A percentile compares a stretch with the other conserved stretches of the same genome.
These are phyloP conservation scores for Apiospora hydei DNA, from an alignment of 2,329 filamentous ascomycete genomes.

Conservation along the genomic window DNA sequence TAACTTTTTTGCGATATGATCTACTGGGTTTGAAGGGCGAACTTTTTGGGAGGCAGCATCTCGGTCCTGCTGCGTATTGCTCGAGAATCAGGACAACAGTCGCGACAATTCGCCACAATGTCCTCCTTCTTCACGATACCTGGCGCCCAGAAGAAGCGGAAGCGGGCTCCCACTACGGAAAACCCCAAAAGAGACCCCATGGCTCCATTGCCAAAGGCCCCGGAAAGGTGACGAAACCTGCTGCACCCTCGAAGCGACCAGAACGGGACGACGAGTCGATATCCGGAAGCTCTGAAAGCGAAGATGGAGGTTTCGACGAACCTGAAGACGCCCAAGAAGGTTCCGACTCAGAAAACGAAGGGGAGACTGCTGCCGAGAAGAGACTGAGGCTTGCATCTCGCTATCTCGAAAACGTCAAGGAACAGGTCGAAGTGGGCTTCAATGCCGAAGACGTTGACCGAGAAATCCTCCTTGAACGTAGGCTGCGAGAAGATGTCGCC, in stretches of 20 bases:
- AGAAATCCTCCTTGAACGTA: slow-evolving; percentile 86
- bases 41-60: slow-evolving; percentile 24
- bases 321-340: slow-evolving; percentile 55
- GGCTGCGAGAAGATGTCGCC: slow-evolving; percentile 86
- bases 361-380: slow-evolving; percentile 89
- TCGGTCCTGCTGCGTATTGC: slow-evolving; percentile 21
- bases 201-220: slow-evolving; percentile 34
- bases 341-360: slow-evolving; percentile 74
- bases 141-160: slow-evolving; percentile 88
- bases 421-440: slow-evolving; percentile 81
- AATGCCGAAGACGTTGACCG: slow-evolving; percentile 93
- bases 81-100: slow-evolving; percentile 28
- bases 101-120: slow-evolving; percentile 60
- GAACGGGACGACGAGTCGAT: slow-evolving; percentile 78
- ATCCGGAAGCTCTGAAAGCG: slow-evolving; percentile 81
- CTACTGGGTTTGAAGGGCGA: slow-evolving; percentile 29
- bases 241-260: slow-evolving; percentile 53
- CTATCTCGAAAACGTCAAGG: slow-evolving; percentile 89
- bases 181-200: slow-evolving; percentile 64
- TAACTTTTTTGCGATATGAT: slow-evolving; percentile 31
- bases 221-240: slow-evolving; percentile 32
- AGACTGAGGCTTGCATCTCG: slow-evolving; percentile 87
- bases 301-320: slow-evolving; percentile 61
- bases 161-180: slow-evolving; percentile 66
- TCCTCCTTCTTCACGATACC: slow-evolving; percentile 96